phyloP scores from a whole-genome alignment of 768 basidiomycete species.

The Cyathus striatus region DNA sequence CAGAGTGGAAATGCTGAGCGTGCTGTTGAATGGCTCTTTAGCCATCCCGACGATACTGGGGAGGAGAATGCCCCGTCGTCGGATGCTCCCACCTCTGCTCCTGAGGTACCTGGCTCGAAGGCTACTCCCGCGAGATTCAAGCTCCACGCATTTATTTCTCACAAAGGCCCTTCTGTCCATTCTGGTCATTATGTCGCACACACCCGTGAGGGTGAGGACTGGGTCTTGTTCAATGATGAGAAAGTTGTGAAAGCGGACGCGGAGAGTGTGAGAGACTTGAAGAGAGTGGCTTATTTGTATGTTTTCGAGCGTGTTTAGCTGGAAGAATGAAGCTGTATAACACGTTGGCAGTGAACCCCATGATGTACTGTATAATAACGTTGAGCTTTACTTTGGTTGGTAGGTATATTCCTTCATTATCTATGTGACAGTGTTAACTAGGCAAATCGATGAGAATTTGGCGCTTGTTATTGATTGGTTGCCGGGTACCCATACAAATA shows the following conservation, averaged over 20 bases:
- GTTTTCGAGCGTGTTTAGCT: conserved; percentile 66
- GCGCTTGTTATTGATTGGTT: too few relatives aligned
- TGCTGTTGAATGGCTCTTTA: conserved; percentile 96
- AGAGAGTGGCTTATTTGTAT: conserved; percentile 89
- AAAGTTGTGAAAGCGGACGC: conserved; percentile 89
- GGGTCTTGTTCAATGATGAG: conserved; percentile 96
- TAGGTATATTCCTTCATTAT: too few relatives aligned
- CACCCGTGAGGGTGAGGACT: conserved; percentile 48
- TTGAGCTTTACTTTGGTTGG: too few relatives aligned
- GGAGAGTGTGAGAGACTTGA: conserved; percentile 77
- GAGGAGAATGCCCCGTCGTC: conserved; percentile 38
- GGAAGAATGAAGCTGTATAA: background rate
- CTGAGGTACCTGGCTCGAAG: conserved; percentile 40
- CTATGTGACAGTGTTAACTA: too few relatives aligned
- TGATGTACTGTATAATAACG: too few relatives aligned
- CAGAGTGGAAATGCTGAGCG: conserved; percentile 75
- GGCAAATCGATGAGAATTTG: too few relatives aligned
- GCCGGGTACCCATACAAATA: too few relatives aligned
- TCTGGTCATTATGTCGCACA: conserved; percentile 94
- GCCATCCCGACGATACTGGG: conserved; percentile 82
- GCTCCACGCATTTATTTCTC: conserved; percentile 93
- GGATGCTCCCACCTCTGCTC: conserved; percentile 12
- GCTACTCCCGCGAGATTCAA: conserved; percentile 70
- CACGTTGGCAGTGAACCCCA: too few relatives aligned
- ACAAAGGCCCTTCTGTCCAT: conserved; percentile 94